These are phyloP conservation scores for Solanum virginianum DNA, from an alignment of 257 asterid genomes.

Conservation along the genomic window DNA sequence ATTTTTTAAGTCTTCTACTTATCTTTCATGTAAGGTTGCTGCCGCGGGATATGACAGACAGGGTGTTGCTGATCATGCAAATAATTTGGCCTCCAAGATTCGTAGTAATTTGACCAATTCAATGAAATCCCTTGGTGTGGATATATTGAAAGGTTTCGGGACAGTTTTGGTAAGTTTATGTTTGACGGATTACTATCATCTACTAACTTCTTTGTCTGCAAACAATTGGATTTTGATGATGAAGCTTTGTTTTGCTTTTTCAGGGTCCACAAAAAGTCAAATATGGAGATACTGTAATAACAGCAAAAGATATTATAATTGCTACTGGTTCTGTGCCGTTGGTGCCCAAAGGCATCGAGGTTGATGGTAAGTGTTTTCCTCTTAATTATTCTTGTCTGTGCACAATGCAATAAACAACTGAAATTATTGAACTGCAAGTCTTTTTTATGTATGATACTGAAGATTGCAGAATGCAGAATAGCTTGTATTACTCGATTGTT, in stretches of 20 bases:
- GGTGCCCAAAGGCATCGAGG: slow-evolving; percentile 94
- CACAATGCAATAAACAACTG: not conserved
- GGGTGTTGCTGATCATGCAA: slow-evolving; percentile 93
- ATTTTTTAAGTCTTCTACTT: not conserved
- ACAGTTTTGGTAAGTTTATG: slow-evolving; percentile 55
- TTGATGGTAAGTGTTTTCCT: slow-evolving; percentile 62
- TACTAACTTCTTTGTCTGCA: not conserved
- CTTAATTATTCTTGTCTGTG: not conserved
- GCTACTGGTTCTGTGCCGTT: slow-evolving; percentile 90
- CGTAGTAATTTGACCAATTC: slow-evolving; percentile 88
- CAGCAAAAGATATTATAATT: slow-evolving; percentile 84
- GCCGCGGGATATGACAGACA: slow-evolving; percentile 93
- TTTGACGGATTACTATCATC: not conserved
- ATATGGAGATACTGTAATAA: slow-evolving; percentile 48
- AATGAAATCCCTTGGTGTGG: slow-evolving; percentile 84
- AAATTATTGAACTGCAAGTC: not conserved
- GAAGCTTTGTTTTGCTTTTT: not conserved
- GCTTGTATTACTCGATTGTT: not conserved
- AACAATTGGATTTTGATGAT: not conserved
- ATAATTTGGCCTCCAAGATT: slow-evolving; percentile 78
- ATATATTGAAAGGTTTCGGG: slow-evolving; percentile 86
- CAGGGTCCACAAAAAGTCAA: slow-evolving; percentile 97
- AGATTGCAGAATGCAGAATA: not conserved
- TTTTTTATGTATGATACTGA: not conserved
- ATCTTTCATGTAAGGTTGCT: slow-evolving; percentile 47